Conservation (phyloP, 805 yeast genomes). For the Sugiyamaella smithiae region DNA sequence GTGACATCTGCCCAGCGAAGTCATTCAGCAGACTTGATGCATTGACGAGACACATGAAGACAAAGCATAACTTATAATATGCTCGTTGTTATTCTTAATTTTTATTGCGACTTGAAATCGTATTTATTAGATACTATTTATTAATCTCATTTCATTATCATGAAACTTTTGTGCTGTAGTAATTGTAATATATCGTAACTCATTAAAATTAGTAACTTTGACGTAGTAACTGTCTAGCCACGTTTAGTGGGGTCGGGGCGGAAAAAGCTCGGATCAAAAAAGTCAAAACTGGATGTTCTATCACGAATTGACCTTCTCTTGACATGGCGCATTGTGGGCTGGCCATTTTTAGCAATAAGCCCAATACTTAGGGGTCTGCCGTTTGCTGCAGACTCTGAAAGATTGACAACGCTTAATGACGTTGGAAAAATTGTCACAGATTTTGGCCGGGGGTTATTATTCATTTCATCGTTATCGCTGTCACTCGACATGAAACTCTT, state of each 20-base stretch:
- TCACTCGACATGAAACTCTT: not conserved
- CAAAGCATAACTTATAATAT: conserved; percentile 58
- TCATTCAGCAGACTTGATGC: conserved; percentile 95
- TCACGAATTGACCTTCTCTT: conserved; percentile 1
- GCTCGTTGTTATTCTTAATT: too few species aligned
- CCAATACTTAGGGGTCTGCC: not conserved
- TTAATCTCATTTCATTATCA: conserved; percentile 2
- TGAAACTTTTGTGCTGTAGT: not conserved
- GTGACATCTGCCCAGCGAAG: conserved; percentile 83
- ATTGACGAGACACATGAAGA: conserved; percentile 85
- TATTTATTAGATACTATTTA: conserved; percentile 5
- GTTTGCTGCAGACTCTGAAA: not conserved
- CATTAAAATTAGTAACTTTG: too few species aligned
- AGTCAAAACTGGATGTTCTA: conserved; percentile 9
- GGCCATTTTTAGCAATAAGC: not conserved
- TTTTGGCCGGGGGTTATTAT: not conserved
- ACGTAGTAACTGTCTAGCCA: too few species aligned
- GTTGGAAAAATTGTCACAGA: not conserved
- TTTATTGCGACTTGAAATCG: too few species aligned
- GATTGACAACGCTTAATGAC: not conserved
- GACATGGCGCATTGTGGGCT: conserved; percentile 1
- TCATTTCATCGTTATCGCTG: not conserved
- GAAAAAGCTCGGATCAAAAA: conserved; percentile 11
- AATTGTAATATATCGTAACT: too few species aligned
- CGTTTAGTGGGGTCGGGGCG: too few species aligned